Percentiles rank a stretch among this genome's conserved stretches.
phyloP scores from a whole-genome alignment of 2,329 filamentous ascomycete species.

The Monosporascus sp. region DNA sequence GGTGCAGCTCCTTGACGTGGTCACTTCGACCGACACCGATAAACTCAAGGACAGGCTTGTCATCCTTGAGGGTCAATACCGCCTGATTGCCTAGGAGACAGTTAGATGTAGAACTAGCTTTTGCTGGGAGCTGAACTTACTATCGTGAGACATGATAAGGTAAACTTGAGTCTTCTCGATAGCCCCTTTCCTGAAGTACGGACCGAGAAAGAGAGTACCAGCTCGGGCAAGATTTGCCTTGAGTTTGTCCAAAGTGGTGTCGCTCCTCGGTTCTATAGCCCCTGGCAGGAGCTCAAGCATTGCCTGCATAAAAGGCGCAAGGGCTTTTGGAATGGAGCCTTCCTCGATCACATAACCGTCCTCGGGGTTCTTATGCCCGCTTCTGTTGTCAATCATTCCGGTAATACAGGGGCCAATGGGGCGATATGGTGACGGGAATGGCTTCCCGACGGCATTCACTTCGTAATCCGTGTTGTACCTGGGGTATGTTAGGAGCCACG shows the following conservation, averaged over 20 bases:
- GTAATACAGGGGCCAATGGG: conserved; percentile 59
- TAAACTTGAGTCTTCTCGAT: conserved; percentile 58
- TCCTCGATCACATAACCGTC: conserved; percentile 63
- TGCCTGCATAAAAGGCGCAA: conserved; percentile 50
- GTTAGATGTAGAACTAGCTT: background rate
- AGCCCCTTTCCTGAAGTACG: conserved; percentile 50
- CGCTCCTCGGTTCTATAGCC: conserved; percentile 32
- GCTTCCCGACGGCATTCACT: conserved; percentile 51
- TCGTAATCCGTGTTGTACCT: conserved; percentile 55
- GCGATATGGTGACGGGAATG: conserved; percentile 42
- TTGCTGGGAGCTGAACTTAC: conserved; percentile 24
- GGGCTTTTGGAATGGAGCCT: conserved; percentile 53
- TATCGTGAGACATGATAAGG: conserved; percentile 63
- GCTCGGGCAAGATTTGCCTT: conserved; percentile 42
- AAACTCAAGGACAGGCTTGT: conserved; percentile 56
- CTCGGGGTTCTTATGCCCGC: conserved; percentile 45
- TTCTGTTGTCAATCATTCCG: conserved; percentile 55
- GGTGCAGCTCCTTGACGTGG: conserved; percentile 48
- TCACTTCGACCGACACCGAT: conserved; percentile 51
- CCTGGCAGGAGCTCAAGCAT: conserved; percentile 52
- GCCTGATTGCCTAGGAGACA: conserved; percentile 47
- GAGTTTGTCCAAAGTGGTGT: conserved; percentile 35
- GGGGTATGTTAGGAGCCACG: conserved; percentile 10
- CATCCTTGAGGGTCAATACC: conserved; percentile 51
- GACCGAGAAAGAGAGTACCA: conserved; percentile 52